Evolutionary conservation across 1,284 basidiomycete species (phyloP), one percentile per base, ranked within the genome.

Genomic region (Mycosarcoma maydis): DNA sequence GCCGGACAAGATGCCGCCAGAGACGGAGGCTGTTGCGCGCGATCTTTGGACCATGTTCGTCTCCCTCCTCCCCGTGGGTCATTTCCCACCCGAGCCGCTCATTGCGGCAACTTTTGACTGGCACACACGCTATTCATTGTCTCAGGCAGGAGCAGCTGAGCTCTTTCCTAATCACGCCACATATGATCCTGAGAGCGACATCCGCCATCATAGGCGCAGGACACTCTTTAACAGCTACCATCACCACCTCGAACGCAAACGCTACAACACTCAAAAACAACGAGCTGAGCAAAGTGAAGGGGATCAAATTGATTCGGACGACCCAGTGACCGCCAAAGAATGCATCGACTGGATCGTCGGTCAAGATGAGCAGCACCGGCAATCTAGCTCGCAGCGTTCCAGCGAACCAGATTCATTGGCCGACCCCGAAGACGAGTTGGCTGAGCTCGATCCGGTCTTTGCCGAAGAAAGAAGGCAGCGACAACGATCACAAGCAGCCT

Each of bases 11-110:
- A 37, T 78, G 22, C 76, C 76, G 0, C 45, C 34, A 20, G 62
- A 70, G 30, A 56, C 72, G 16, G 76, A 77, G 53, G 58, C 67
- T 4, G 50, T 75, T 2, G 72, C 74, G n/a, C 66, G 74, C 16
- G 76, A 78, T 20, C 58, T 76, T 0, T 78, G 76, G 76, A 54
- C 76, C 13, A 61, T 76, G 51, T 69, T 67, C 30, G 64, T 76
- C 13, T 73, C 74, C 1, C 52, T 50, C 8, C 45, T 65, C 4
- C 57, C 64, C 11, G 49, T 57, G 11, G 64, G 57, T 8, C 52
- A 71, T 19, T 71, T 50, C 32, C 68, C 68, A 14, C 61, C 68
- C 2, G 68, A 71, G 39, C 68, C 68, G 4, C 54, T 71, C 22
- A 60, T 71, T n/a, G 62, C 68, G 3, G 67, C 67, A 11, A 70